A percentile compares a stretch with the other conserved stretches of the same genome.
These are phyloP conservation scores for Lithocarpus polystachyus DNA, from an alignment of 306 rosid species.

Conservation along the genomic window DNA sequence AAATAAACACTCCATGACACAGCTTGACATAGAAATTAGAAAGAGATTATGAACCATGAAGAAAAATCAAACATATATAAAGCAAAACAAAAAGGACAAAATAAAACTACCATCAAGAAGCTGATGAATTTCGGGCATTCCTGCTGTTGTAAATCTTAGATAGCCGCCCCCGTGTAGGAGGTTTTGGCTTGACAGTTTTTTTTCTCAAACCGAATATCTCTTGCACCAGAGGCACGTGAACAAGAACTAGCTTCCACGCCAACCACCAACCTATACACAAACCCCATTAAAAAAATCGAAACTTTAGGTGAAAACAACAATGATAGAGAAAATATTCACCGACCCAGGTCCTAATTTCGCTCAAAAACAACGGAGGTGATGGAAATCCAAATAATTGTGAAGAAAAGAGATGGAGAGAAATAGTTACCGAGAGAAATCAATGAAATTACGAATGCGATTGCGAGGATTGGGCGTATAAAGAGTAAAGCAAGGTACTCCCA, in stretches of 20 bases:
- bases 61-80: neutral
- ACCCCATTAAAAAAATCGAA: neutral
- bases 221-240: constrained; percentile 89
- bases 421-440: constrained; percentile 54
- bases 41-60: neutral
- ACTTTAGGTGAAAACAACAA: neutral
- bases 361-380: neutral
- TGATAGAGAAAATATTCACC: neutral
- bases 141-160: constrained; percentile 54
- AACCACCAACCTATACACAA: constrained; percentile 65
- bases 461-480: constrained; percentile 60
- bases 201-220: constrained; percentile 72
- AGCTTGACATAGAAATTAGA: neutral
- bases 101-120: constrained; percentile 36
- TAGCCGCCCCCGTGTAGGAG: constrained; percentile 50
- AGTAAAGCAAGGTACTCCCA: constrained; percentile 45
- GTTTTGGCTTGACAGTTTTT: constrained; percentile 55
- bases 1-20: neutral
- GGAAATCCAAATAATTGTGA: neutral
- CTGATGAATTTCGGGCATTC: constrained; percentile 43
- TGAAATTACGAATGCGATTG: constrained; percentile 50
- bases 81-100: neutral
- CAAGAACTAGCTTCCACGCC: constrained; percentile 89
- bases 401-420: neutral
- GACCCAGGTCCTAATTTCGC: constrained; percentile 11